Evolutionary conservation across 768 basidiomycete genomes (phyloP).

Genomic region (Gloeostereum incarnatum): DNA sequence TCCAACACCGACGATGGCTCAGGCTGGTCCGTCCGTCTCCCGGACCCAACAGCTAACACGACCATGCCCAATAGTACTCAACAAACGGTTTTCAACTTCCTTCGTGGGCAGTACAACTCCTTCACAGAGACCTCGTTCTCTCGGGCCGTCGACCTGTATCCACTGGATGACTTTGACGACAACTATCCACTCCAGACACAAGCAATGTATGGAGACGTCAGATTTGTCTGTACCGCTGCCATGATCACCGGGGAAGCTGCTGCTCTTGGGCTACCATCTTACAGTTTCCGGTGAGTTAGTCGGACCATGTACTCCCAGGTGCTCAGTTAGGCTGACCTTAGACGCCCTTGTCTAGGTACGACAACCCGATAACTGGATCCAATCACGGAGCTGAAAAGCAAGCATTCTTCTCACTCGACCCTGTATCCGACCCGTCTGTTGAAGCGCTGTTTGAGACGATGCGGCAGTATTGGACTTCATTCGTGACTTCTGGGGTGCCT

Average conservation of each 20-base stretch:
- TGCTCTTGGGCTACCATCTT: conserved; percentile 15
- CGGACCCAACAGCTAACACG: conserved; percentile 27
- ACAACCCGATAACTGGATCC: conserved; percentile 30
- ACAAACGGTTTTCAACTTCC: conserved; percentile 29
- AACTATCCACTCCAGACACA: conserved; percentile 29
- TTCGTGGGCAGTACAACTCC: conserved; percentile 27
- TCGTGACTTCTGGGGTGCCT: conserved; percentile 24
- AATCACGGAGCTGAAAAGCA: conserved; percentile 26
- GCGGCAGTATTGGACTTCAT: conserved; percentile 31
- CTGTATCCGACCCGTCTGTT: conserved; percentile 16
- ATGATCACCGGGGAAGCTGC: conserved; percentile 25
- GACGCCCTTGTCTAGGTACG: conserved; percentile 28
- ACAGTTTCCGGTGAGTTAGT: conserved; percentile 29
- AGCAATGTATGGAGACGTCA: conserved; percentile 34
- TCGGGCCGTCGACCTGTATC: conserved; percentile 22
- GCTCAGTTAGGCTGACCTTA: neutral
- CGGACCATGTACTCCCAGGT: neutral
- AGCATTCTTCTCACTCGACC: conserved; percentile 24
- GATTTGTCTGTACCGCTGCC: conserved; percentile 32
- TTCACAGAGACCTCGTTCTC: conserved; percentile 20
- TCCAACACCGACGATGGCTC: conserved; percentile 37
- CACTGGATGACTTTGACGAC: conserved; percentile 19
- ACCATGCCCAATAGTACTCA: conserved; percentile 26
- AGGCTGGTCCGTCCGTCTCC: conserved; percentile 24
- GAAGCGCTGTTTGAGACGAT: conserved; percentile 23